Evolutionary conservation across 768 basidiomycete species (phyloP).

Genomic region (Leucosporidium yakuticum): DNA sequence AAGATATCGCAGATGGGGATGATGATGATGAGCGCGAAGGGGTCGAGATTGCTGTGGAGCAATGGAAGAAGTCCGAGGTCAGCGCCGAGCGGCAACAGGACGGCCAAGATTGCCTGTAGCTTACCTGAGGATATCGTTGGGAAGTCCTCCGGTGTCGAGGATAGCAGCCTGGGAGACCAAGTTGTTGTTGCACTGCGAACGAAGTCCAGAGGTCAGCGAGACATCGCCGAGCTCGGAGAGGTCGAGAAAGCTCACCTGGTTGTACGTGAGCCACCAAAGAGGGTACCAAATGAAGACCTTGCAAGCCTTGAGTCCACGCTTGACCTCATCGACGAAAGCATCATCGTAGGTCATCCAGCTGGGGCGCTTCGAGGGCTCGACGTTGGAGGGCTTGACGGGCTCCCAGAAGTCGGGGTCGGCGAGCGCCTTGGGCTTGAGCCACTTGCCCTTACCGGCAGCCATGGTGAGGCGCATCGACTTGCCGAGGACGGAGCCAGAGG

Average conservation of each 20-base stretch:
- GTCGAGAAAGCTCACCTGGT: constrained; percentile 31
- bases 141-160: constrained; percentile 39
- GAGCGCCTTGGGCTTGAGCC: constrained; percentile 14
- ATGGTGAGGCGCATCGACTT: constrained; percentile 11
- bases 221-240: neutral
- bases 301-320: constrained; percentile 43
- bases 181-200: constrained; percentile 26
- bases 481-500: constrained; percentile 28
- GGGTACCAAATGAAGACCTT: constrained; percentile 41
- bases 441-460: constrained; percentile 17
- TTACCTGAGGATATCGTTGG: constrained; percentile 39
- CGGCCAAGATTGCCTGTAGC: neutral
- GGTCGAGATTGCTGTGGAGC: constrained; percentile 13
- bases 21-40: constrained; percentile 40
- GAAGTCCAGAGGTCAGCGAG: neutral
- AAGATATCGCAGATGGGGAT: constrained; percentile 40
- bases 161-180: constrained; percentile 41
- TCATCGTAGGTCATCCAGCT: constrained; percentile 40
- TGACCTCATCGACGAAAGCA: constrained; percentile 40
- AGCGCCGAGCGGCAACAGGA: too few species aligned
- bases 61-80: neutral
- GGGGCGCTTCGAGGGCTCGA: constrained; percentile 33
- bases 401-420: constrained; percentile 36
- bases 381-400: constrained; percentile 31
- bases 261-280: constrained; percentile 34